phyloP scores from a whole-genome alignment of 2,329 filamentous ascomycete genomes.

The Pyrenophora teres region DNA sequence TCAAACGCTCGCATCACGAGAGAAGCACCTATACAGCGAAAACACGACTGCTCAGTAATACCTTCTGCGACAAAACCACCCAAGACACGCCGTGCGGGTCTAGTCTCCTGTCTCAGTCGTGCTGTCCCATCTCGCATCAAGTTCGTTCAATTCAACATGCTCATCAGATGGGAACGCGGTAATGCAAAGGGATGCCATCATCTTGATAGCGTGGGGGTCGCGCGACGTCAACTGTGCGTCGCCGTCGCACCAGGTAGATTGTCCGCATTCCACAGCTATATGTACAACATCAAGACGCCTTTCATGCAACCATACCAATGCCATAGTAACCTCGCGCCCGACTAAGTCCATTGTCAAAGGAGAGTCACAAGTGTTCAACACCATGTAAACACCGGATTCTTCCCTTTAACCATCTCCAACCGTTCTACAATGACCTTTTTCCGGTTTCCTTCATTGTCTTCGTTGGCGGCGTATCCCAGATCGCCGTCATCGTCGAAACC shows the following conservation, averaged over 20 bases:
- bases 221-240: too few species aligned
- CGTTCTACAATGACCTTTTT: constrained; percentile 96
- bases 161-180: too few species aligned
- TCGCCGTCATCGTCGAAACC: constrained; percentile 78
- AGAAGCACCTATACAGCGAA: too few species aligned
- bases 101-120: too few species aligned
- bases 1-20: too few species aligned
- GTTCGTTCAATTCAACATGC: too few species aligned
- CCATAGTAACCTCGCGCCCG: constrained; percentile 2
- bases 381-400: constrained; percentile 96
- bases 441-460: constrained; percentile 88
- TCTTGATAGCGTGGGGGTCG: too few species aligned
- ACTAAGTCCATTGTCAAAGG: neutral
- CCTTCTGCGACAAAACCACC: too few species aligned
- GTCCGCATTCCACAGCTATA: neutral
- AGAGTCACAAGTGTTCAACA: constrained; percentile 61
- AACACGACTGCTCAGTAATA: too few species aligned
- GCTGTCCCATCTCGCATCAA: too few species aligned
- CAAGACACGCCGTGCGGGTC: too few species aligned
- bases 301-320: constrained; percentile 8
- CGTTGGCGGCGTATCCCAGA: constrained; percentile 89
- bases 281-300: constrained; percentile 14
- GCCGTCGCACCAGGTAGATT: neutral
- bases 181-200: too few species aligned
- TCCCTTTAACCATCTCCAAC: constrained; percentile 91